Conservation (phyloP, 2,329 filamentous ascomycete species). For the Diplodia mutila region DNA sequence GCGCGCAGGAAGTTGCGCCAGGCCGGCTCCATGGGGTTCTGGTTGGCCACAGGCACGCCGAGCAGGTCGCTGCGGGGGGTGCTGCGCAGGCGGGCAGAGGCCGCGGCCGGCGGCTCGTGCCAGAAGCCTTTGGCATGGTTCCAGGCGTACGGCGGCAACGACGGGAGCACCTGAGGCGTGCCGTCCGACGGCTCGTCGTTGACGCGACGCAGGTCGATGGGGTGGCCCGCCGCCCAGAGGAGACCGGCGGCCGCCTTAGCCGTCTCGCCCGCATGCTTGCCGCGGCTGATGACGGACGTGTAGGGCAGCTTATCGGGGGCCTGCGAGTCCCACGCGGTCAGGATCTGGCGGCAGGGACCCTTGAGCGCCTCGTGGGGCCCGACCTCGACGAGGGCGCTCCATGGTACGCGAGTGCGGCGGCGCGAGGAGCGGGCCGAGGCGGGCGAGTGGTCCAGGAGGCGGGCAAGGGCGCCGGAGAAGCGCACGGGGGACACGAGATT, state of each 20-base stretch:
- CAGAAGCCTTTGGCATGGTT: constrained; percentile 38
- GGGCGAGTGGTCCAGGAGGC: too few species aligned
- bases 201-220: constrained; percentile 30
- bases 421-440: too few species aligned
- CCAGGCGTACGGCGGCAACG: constrained; percentile 42
- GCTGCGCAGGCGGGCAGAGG: constrained; percentile 18
- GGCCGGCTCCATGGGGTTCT: not conserved
- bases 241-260: constrained; percentile 29
- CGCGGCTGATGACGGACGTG: constrained; percentile 27
- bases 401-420: too few species aligned
- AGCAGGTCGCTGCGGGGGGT: constrained; percentile 9
- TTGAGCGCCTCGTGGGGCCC: constrained; percentile 39
- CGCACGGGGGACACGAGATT: too few species aligned
- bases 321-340: too few species aligned
- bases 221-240: constrained; percentile 28
- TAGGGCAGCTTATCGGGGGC: too few species aligned
- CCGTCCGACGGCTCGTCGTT: constrained; percentile 26
- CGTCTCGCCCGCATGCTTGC: constrained; percentile 27
- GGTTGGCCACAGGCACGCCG: not conserved
- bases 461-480: too few species aligned
- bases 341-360: constrained; percentile 30
- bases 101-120: constrained; percentile 29
- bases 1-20: constrained; percentile 33
- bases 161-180: too few species aligned
- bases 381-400: constrained; percentile 31